Evolutionary conservation across 495 filamentous ascomycete species (phyloP), one percentile per base, ranked within the genome.

Genomic region (Talaromyces ruber): DNA sequence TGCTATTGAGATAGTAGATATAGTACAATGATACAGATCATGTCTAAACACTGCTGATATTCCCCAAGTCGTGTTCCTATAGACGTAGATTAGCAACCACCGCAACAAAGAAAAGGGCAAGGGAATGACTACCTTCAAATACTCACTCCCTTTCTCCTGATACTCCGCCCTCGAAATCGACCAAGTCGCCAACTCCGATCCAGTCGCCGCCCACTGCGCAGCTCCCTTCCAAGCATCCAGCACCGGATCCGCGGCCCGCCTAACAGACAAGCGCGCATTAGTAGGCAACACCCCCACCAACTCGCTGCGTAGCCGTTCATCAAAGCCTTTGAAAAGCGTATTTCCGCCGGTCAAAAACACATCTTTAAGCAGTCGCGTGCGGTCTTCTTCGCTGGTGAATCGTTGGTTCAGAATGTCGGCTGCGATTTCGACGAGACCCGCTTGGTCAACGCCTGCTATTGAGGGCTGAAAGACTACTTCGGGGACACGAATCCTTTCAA

Each of bases 271-370:
- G 25, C 78, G 72, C 14, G 82, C 71, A n/a, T 85, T 88, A 6
- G 86, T 75, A 2, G 92, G 91, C 63, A 97, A 71, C 37, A 88
- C 82, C 12, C 86, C 84, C 18, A 80, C 81, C 52, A 98, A 74
- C 28, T 93, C 93, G 30, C 78, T 81, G 34, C 81, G 76, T 64
- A 98, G 75, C 24, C 94, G 79, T 59, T 96, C 89, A 60, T 97
- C 91, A 65, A 98, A 98, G 57, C 87, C 87, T 57, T 84, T 71
- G 69, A 97, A 97, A 51, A 94, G 72, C 1, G 89, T 90, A 68
- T 93, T 93, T n/a, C 94, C 94, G 32, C 94, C 94, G 0, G 94
- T 98, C 7, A 98, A 70, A 76, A 98, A 98, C 18, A 98, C 82
- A 67, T 98, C 93, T 62, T 82, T 86, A 14, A 96, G 76, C 6